Percentiles rank a stretch among this genome's conserved stretches.
Evolutionary conservation across 2,329 filamentous ascomycete species (phyloP).

Genomic region (Fusarium setosum): DNA sequence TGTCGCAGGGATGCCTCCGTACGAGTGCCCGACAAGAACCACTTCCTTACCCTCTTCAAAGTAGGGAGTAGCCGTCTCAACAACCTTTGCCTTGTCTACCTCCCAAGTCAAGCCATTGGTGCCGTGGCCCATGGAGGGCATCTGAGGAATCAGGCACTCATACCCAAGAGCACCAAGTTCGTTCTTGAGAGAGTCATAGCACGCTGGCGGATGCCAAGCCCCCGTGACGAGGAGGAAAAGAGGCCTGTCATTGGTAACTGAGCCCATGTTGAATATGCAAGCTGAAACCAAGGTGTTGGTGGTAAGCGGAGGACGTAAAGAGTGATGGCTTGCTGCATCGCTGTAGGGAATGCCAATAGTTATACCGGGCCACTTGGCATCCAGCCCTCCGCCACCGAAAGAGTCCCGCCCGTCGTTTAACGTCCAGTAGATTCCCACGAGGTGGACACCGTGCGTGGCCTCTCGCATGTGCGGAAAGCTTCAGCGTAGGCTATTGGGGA

Average conservation of each 20-base stretch:
- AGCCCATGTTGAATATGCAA: neutral
- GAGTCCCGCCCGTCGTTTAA: no score
- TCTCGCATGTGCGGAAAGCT: no score
- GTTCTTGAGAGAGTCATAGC: conserved; percentile 5
- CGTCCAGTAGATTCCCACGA: no score
- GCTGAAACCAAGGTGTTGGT: neutral
- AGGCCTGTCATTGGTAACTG: neutral
- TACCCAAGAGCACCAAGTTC: neutral
- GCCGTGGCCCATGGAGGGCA: conserved; percentile 3
- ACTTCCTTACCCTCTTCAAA: neutral
- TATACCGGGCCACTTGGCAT: neutral
- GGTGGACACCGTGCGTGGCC: no score
- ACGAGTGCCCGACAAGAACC: conserved; percentile 19
- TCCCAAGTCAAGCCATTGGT: conserved; percentile 18
- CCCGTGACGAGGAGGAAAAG: conserved; percentile 18
- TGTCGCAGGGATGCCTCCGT: conserved; percentile 20
- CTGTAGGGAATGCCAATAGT: neutral
- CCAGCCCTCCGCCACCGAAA: no score
- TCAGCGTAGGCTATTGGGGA: no score
- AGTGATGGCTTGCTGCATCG: neutral
- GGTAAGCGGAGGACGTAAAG: neutral
- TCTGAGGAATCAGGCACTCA: neutral
- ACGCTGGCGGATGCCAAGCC: conserved; percentile 22
- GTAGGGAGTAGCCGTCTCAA: conserved; percentile 3
- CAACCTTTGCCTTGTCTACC: conserved; percentile 6